Evolutionary conservation across 1,284 basidiomycete genomes (phyloP).

Genomic region (Malassezia nana): DNA sequence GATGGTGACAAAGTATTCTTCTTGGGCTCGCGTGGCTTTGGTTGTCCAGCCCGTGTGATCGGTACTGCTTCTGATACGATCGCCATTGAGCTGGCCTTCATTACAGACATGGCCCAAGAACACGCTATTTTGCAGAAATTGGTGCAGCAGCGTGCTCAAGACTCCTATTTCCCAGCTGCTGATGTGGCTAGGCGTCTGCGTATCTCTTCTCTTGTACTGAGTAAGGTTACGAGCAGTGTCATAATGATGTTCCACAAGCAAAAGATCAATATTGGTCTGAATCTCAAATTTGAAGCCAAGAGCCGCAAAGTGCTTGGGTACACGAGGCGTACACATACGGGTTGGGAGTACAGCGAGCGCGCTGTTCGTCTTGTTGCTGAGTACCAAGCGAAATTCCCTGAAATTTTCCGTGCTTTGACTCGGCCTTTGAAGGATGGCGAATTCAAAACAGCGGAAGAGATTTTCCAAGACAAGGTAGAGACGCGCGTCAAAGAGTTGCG

Average conservation of each 20-base stretch:
- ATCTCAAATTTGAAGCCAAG: slow-evolving; percentile 92
- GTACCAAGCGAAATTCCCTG: slow-evolving; percentile 56
- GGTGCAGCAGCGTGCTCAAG: slow-evolving; percentile 25
- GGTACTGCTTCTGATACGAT: slow-evolving; percentile 52
- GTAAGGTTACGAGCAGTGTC: slow-evolving; percentile 84
- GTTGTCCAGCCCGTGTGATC: slow-evolving; percentile 83
- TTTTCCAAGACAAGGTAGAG: slow-evolving; percentile 61
- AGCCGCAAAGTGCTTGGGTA: slow-evolving; percentile 91
- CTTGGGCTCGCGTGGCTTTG: slow-evolving; percentile 83
- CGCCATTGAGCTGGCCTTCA: slow-evolving; percentile 35
- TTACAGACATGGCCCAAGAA: slow-evolving; percentile 38
- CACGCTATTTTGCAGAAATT: slow-evolving; percentile 28
- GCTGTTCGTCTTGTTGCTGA: slow-evolving; percentile 69
- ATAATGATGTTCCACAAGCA: slow-evolving; percentile 65
- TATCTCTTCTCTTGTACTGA: slow-evolving; percentile 51
- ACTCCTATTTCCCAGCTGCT: slow-evolving; percentile 29
- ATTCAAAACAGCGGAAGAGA: slow-evolving; percentile 63
- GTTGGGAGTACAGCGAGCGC: slow-evolving; percentile 90
- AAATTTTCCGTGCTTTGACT: slow-evolving; percentile 29
- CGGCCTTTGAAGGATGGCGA: slow-evolving; percentile 49
- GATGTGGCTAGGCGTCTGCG: slow-evolving; percentile 29
- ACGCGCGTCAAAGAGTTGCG: slow-evolving; percentile 66
- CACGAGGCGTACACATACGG: slow-evolving; percentile 67
- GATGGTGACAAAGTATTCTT: slow-evolving; percentile 85
- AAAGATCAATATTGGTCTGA: slow-evolving; percentile 83